These are phyloP conservation scores for Citrus unshiu DNA, from an alignment of 345 rosid species.

Conservation along the genomic window DNA sequence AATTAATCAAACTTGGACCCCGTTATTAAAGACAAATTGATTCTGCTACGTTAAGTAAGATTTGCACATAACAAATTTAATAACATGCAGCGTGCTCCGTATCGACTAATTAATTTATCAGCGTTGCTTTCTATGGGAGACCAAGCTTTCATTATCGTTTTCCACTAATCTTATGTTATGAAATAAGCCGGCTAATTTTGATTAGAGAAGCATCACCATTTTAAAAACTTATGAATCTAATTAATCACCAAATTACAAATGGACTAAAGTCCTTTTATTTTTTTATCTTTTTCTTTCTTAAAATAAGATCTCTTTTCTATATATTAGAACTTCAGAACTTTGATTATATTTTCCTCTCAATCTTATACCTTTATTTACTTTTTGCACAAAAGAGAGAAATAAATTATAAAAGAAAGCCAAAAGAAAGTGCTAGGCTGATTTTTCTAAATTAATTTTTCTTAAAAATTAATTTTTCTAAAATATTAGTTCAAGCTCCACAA, in stretches of 20 bases:
- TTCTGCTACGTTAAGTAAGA: background rate
- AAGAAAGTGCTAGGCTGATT: too few relatives aligned
- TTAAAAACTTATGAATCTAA: background rate
- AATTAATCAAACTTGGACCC: background rate
- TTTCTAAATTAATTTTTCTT: too few relatives aligned
- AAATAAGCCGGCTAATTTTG: background rate
- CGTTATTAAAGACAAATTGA: background rate
- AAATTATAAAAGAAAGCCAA: background rate
- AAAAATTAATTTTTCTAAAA: background rate
- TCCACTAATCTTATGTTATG: background rate
- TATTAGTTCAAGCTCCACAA: background rate
- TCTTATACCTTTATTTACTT: background rate
- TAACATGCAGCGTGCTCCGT: background rate
- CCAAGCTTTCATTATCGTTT: background rate
- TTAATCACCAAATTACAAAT: background rate
- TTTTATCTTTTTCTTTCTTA: background rate
- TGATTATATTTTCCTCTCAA: background rate
- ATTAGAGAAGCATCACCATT: background rate
- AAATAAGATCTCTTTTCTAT: too few relatives aligned
- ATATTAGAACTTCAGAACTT: background rate
- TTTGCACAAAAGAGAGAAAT: background rate
- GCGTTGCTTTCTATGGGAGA: background rate
- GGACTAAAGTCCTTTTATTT: background rate
- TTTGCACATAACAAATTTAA: too few relatives aligned
- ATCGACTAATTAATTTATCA: too few relatives aligned